phyloP scores from a whole-genome alignment of 345 rosid species.

The Lepidium africanum region DNA sequence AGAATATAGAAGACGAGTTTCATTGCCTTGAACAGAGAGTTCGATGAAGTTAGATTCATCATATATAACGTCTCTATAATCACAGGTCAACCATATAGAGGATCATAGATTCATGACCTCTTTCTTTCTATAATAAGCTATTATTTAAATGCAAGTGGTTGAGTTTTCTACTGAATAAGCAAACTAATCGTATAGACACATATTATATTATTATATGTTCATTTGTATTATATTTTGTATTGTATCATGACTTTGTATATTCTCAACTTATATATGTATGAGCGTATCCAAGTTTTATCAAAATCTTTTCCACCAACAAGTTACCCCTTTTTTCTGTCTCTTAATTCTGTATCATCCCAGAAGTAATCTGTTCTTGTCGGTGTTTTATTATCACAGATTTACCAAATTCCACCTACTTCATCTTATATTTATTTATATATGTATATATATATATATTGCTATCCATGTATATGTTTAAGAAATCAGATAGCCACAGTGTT shows the following conservation, averaged over 20 bases:
- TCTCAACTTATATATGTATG: neutral
- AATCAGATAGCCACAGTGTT: neutral
- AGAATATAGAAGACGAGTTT: slow-evolving; percentile 45
- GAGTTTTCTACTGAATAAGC: slow-evolving; percentile 12
- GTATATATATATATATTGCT: neutral
- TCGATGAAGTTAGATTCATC: neutral
- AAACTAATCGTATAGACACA: neutral
- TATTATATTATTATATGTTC: neutral
- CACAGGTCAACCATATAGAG: neutral
- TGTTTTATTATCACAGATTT: neutral
- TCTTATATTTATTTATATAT: neutral
- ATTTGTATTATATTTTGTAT: neutral
- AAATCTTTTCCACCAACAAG: slow-evolving; percentile 3
- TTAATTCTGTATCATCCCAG: neutral
- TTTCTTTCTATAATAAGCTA: neutral
- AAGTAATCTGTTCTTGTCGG: slow-evolving; percentile 9
- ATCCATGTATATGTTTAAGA: neutral
- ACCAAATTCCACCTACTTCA: neutral
- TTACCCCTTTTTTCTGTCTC: neutral
- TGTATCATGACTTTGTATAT: neutral
- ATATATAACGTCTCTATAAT: neutral
- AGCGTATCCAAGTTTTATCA: slow-evolving; percentile 2
- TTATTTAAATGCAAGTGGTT: slow-evolving; percentile 15
- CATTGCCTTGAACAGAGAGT: slow-evolving; percentile 19
- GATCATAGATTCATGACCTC: neutral